Percentiles rank a stretch among this genome's conserved stretches.
phyloP scores from a whole-genome alignment of 192 early-diverging fungal species.

The Podochytrium sp. region DNA sequence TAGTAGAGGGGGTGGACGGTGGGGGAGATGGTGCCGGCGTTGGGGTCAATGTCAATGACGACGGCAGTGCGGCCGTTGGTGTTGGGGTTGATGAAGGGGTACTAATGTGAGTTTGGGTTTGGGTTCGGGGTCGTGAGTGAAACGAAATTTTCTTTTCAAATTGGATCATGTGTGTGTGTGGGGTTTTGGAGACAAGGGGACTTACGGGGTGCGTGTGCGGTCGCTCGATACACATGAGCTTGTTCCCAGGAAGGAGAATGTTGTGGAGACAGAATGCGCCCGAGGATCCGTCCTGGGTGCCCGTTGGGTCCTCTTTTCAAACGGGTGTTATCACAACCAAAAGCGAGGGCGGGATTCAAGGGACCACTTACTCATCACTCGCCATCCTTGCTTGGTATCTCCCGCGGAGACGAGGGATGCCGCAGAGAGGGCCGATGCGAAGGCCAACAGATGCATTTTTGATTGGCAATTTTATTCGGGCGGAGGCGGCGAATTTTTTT shows the following conservation, averaged over 20 bases:
- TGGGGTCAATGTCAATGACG: conserved; percentile 15
- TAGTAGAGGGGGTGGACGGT: not conserved
- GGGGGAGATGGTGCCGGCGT: conserved; percentile 1
- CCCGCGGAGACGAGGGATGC: not conserved
- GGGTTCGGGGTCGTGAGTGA: not conserved
- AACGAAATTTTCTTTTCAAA: no score
- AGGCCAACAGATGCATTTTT: no score
- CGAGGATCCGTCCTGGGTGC: conserved; percentile 25
- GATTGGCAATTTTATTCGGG: no score
- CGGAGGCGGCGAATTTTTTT: not conserved
- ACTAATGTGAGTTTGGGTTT: conserved; percentile 2
- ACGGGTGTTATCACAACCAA: no score
- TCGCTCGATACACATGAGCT: conserved; percentile 32
- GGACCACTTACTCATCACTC: not conserved
- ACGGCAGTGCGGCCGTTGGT: conserved; percentile 21
- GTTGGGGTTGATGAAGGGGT: conserved; percentile 18
- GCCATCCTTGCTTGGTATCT: not conserved
- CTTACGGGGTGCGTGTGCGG: conserved; percentile 35
- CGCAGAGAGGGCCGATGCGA: not conserved
- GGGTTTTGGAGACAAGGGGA: not conserved
- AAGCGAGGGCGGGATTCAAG: not conserved
- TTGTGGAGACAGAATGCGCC: conserved; percentile 32
- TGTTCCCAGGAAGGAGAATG: conserved; percentile 23
- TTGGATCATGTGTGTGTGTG: not conserved
- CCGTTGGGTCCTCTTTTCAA: not conserved